Base-by-base conservation (phyloP, 75 land plant species). In the Selaginella moellendorffii region DNA sequence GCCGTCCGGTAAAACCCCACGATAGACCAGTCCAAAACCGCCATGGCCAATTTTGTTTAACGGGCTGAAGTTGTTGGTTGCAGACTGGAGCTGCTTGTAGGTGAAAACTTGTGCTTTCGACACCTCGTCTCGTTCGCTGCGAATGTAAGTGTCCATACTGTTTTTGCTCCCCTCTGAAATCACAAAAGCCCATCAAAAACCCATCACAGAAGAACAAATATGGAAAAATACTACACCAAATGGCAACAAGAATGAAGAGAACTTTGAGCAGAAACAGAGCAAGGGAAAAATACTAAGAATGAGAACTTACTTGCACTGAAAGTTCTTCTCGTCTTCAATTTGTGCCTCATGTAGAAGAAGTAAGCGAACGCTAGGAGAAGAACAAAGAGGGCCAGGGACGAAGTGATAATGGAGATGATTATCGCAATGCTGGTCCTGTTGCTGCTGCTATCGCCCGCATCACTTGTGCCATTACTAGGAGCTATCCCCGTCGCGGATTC, bases 31-130 rank as follows among this genome's bases (percentile, higher is more conserved):
- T 30, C 92, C 92, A 60, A 87, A 87, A 5, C 85, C 83, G 52
- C 88, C 92, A 61, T 78, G 85, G 12, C 92, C 88, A 58, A 84
- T 73, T 30, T 83, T 78, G 69, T 85, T 84, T 1, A 71, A 76
- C 52, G 74, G 68, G 68, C 73, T 61, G 26, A 87, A 87, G n/a
- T 84, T 82, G 31, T 72, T 72, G 23, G 88, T 85, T 9, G 88
- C 88, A 24, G 68, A 62, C 59, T 87, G 82, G 14, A 87, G 72
- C 81, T 84, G 81, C 74, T 75, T 87, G 77, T 76, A 87, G 0
- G 79, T 76, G 66, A 87, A 85, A 5, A 84, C 79, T 29, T 77
- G 88, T 21, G 81, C 76, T 24, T 79, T 36, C 14, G 46, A 14
- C 10, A 5, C 10, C 46, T 36, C 46, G 14, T 36, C 5, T 36